Evolutionary conservation across 768 basidiomycete genomes (phyloP), one percentile per base, ranked within the genome.

Genomic region (Gymnopilus dilepis): DNA sequence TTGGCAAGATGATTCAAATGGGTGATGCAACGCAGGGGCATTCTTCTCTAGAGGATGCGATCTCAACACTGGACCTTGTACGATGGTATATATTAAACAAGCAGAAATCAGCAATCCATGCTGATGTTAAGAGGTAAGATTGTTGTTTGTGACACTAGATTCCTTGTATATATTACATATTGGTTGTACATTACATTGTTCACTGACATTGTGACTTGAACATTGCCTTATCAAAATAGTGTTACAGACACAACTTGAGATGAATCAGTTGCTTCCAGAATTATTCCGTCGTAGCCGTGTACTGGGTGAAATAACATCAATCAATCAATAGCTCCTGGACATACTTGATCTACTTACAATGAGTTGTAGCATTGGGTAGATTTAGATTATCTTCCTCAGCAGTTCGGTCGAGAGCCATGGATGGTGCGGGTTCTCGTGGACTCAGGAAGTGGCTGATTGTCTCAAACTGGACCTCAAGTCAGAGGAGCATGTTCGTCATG

Each of bases 11-110:
- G 59, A 98, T 99, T 58, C 97, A 99, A 73, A 83, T 84, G 11
- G 91, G 91, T 24, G 91, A 83, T 30, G 86, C 85, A 6, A 82
- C 84, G 12, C 80, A 81, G 6, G 96, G 96, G 2, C 97, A 99
- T 77, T 94, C 91, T 51, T 95, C 94, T 0, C 79, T 92, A 0
- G 95, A 96, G 73, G 97, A 99, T 76, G 94, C 95, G 0, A 74
- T 86, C 22, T 92, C 94, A 1, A 94, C 97, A 1, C 80, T 99
- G 40, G 91, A 99, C 68, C 85, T 97, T 19, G 89, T 98, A 21
- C 83, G 89, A 62, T 95, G 90, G 89, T 86, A 89, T 73, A 77
- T 96, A 51, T 72, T 89, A 64, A 87, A 93, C 65, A 85, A 81
- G 64, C 71, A 78, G 57, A 84, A 80, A 57, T 65, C 71, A 34